Percentiles rank a stretch among this genome's conserved stretches.
Evolutionary conservation across 345 rosid species (phyloP).

Genomic region (Erodium maritimum): DNA sequence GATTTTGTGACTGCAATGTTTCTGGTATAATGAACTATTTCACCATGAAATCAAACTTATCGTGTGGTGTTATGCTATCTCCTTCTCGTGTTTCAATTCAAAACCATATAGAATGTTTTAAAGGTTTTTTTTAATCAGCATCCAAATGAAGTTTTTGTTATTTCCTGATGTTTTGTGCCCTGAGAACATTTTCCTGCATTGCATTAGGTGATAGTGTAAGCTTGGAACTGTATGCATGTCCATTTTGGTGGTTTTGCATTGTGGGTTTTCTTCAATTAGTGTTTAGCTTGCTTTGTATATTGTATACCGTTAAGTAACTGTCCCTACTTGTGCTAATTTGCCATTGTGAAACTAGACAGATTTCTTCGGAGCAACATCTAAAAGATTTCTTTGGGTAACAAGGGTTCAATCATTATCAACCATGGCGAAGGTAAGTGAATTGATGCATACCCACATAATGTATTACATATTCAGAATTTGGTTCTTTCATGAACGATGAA

Average conservation of each 20-base stretch:
- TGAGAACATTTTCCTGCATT: too few relatives aligned
- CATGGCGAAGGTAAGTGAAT: slow-evolving; percentile 53
- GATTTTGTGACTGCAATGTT: too few relatives aligned
- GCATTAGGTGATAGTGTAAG: too few relatives aligned
- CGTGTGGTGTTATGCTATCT: too few relatives aligned
- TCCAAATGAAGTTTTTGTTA: too few relatives aligned
- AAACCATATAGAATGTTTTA: not conserved
- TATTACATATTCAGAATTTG: not conserved
- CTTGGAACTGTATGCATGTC: too few relatives aligned
- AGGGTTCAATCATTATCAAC: slow-evolving; percentile 27
- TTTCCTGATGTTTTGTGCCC: too few relatives aligned
- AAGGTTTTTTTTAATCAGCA: not conserved
- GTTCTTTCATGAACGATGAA: not conserved
- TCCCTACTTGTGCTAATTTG: slow-evolving; percentile 14
- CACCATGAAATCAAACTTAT: too few relatives aligned
- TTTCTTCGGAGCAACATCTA: slow-evolving; percentile 36
- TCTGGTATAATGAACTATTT: too few relatives aligned
- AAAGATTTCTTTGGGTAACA: slow-evolving; percentile 24
- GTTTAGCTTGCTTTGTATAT: not conserved
- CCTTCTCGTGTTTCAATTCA: too few relatives aligned
- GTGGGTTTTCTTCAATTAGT: too few relatives aligned
- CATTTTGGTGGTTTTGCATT: too few relatives aligned
- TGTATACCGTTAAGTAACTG: not conserved
- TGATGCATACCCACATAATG: not conserved
- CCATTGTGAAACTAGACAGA: slow-evolving; percentile 59